Conservation (phyloP, 352 stramenopile genomes). For the Phytopythium helicoides region DNA sequence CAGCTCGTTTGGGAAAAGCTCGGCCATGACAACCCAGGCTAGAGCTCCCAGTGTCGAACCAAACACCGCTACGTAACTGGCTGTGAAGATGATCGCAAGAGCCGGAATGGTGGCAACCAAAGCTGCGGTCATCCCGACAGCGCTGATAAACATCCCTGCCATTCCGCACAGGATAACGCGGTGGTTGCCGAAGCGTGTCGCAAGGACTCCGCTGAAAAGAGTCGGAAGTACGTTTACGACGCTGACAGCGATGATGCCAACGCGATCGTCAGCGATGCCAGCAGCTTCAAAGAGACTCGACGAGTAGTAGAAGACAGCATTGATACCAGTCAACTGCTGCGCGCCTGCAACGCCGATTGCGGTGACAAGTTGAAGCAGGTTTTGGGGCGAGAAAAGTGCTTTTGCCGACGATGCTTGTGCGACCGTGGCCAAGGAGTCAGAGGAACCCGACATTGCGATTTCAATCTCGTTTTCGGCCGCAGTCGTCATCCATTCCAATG, state of each 20-base stretch:
- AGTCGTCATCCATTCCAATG: no score
- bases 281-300: conserved; percentile 56
- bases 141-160: conserved; percentile 43
- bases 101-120: conserved; percentile 14
- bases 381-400: conserved; percentile 18
- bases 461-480: no score
- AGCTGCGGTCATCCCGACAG: conserved; percentile 42
- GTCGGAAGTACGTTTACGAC: conserved; percentile 55
- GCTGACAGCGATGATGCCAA: conserved; percentile 56
- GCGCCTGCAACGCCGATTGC: conserved; percentile 37
- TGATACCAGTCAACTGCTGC: conserved; percentile 65
- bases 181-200: conserved; percentile 42
- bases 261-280: conserved; percentile 47
- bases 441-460: no score
- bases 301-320: conserved; percentile 74
- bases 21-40: conserved; percentile 44
- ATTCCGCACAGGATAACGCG: conserved; percentile 44
- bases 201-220: conserved; percentile 33
- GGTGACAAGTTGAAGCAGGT: conserved; percentile 40
- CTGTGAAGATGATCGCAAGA: conserved; percentile 50
- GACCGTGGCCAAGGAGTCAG: no score
- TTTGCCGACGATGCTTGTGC: no score
- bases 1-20: conserved; percentile 59
- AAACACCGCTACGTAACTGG: conserved; percentile 44
- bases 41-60: conserved; percentile 49